phyloP scores from a whole-genome alignment of 2,329 filamentous ascomycete genomes.

The Zymoseptoria pseudotritici region DNA sequence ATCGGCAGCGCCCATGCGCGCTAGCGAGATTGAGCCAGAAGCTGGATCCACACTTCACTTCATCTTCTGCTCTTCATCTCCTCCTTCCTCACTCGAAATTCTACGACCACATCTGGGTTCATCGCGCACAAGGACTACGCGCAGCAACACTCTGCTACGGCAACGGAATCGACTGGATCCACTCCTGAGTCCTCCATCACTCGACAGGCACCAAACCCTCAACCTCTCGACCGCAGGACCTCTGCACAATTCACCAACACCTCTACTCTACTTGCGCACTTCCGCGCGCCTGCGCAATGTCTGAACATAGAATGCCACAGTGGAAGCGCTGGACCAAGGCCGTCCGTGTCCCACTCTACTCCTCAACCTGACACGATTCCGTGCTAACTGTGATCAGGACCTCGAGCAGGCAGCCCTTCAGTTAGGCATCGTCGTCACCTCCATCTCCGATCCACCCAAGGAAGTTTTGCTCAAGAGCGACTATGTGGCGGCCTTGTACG shows the following conservation, averaged over 20 bases:
- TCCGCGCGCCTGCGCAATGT: background rate
- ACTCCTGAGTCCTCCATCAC: background rate
- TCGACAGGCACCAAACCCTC: background rate
- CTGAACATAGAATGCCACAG: background rate
- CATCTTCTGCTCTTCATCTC: background rate
- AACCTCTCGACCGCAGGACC: no score
- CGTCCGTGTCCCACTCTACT: background rate
- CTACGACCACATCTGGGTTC: no score
- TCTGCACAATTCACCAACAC: background rate
- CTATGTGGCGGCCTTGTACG: background rate
- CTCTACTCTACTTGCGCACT: background rate
- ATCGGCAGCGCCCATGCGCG: no score
- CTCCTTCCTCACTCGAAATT: background rate
- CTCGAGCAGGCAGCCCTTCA: background rate
- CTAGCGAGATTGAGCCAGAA: background rate
- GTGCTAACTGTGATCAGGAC: background rate
- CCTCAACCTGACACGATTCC: background rate
- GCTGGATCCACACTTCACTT: background rate
- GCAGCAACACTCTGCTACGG: background rate
- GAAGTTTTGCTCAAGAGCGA: background rate
- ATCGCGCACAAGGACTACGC: background rate
- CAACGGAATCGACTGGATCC: background rate
- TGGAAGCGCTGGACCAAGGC: slow-evolving; percentile 6
- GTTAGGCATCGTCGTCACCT: background rate
- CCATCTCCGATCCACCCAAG: background rate